Evolutionary conservation across 768 basidiomycete species (phyloP).

Genomic region (Rickenella mellea): DNA sequence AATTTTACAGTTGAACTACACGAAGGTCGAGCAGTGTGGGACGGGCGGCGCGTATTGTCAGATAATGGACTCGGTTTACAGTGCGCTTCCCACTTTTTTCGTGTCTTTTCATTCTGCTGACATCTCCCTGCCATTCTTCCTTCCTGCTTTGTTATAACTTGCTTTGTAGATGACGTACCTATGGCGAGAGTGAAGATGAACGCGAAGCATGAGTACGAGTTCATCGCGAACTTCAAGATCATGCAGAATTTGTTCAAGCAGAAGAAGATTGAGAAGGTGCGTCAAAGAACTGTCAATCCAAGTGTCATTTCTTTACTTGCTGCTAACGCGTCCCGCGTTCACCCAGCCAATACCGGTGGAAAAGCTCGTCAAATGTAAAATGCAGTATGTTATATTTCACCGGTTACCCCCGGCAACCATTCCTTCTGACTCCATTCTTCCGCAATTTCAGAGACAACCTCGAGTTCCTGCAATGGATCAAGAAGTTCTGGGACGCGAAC

Average conservation of each 20-base stretch:
- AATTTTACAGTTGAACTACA: constrained; percentile 82
- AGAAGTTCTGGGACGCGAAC: constrained; percentile 91
- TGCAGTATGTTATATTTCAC: constrained; percentile 64
- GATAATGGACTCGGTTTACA: constrained; percentile 89
- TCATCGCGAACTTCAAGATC: constrained; percentile 89
- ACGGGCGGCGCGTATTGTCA: constrained; percentile 92
- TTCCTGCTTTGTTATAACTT: neutral
- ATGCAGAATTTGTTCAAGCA: constrained; percentile 87
- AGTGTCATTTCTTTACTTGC: constrained; percentile 1
- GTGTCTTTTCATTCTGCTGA: constrained; percentile 3
- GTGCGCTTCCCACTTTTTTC: constrained; percentile 39
- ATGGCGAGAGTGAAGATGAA: constrained; percentile 93
- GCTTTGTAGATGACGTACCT: constrained; percentile 69
- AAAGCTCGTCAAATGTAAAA: constrained; percentile 92
- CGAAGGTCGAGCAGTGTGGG: constrained; percentile 88
- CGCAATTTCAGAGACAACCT: constrained; percentile 71
- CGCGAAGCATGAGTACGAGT: constrained; percentile 95
- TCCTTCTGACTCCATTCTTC: constrained; percentile 2
- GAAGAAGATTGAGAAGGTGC: constrained; percentile 90
- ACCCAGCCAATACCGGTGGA: constrained; percentile 90
- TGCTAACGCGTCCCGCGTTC: constrained; percentile 4
- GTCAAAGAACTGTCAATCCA: constrained; percentile 12
- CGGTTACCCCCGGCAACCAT: constrained; percentile 3
- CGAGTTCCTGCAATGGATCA: constrained; percentile 97
- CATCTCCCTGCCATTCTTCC: neutral